These are phyloP conservation scores for Saccharomyces kudriavzevii DNA, from an alignment of 805 yeast species.

Conservation along the genomic window DNA sequence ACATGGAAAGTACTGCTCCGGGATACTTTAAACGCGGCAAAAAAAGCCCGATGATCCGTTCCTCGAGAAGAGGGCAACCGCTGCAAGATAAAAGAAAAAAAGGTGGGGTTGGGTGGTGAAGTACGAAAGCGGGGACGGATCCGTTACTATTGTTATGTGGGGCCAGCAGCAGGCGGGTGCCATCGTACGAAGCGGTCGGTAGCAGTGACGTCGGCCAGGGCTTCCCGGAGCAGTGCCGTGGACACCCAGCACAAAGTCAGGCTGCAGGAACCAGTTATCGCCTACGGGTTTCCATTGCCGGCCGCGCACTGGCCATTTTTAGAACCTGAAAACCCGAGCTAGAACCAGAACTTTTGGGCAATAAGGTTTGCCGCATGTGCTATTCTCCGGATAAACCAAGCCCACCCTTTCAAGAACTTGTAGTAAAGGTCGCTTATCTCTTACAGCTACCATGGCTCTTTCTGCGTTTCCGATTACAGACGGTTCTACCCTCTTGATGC, in stretches of 20 bases:
- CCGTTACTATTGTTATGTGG: background rate
- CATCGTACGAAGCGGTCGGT: background rate
- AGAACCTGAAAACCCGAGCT: background rate
- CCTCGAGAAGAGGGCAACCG: background rate
- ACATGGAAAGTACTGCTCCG: background rate
- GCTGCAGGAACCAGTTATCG: background rate
- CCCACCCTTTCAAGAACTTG: background rate
- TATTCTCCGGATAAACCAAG: background rate
- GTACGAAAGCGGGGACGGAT: background rate
- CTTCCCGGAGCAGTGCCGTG: background rate
- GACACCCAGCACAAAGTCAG: background rate
- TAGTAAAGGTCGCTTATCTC: background rate
- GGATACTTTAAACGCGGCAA: background rate
- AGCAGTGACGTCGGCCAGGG: background rate
- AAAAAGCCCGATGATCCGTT: background rate
- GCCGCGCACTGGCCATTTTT: background rate
- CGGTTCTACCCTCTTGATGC: background rate
- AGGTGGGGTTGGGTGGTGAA: background rate
- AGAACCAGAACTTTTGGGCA: background rate
- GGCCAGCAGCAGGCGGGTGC: background rate
- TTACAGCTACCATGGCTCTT: background rate
- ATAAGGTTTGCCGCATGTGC: background rate
- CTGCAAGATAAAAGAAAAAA: background rate
- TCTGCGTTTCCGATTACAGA: background rate
- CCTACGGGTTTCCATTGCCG: background rate